Base-by-base conservation (phyloP, 2,329 filamentous ascomycete species). In the Fonsecaea nubica region DNA sequence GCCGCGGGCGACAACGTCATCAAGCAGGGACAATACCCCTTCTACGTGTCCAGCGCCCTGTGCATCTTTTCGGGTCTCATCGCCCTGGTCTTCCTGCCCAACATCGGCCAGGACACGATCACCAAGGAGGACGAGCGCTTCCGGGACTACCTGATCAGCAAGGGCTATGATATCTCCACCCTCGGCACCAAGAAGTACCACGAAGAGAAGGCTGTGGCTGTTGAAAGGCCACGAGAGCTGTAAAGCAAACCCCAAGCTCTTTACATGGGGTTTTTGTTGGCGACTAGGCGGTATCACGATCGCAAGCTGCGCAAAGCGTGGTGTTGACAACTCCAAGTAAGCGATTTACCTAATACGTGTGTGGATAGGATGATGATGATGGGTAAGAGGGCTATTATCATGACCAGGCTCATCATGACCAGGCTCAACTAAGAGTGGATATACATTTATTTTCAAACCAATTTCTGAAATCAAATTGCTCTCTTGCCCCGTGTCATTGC, bases 51-150 rank as follows among this genome's bases (percentile, higher is more conserved):
- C 1, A 90, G 89, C 45, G 82, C 86, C 30, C 78, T 97, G 63
- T 95, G 92, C 72, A 78, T 96, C n/a, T 81, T 97, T 57, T 89
- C 88, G 1, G 92, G 91, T 0, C 78, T 80, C 9, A 76, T 93
- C 33, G 86, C 87, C 1, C 80, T 90, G 8, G 86, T 92, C 72
- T 85, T 86, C 65, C 78, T 97, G 58, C 93, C 93, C 0, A 80
- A 91, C 56, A 90, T 97, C 67, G 88, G 88, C 10, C 87, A 83
- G 76, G 81, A 97, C 73, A 96, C 92, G 0, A 96, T 97, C 69
- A 86, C 89, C 0, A 74, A 85, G 15, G 93, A 97, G 77, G 93
- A 97, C 74, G 75, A 82, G 8, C 85, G 85, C 52, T 97, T 97
- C 81, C 86, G 91, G 38, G 85, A 80, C 18, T 97, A 90, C 75